Evolutionary conservation across 495 filamentous ascomycete genomes (phyloP).

Genomic region (Podospora didyma): DNA sequence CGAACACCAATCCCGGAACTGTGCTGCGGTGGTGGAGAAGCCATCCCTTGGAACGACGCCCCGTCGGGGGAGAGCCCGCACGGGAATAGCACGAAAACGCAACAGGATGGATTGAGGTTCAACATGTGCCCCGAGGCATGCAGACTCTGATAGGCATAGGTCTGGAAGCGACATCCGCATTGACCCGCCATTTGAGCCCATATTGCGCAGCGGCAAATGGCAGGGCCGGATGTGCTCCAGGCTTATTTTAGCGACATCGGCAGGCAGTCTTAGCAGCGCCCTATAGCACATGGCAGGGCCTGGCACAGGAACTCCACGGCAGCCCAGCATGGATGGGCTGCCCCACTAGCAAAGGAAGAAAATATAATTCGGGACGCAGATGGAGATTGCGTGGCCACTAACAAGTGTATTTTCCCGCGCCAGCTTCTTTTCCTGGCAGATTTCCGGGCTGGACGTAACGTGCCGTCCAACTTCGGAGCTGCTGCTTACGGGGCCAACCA

Average conservation of each 20-base stretch:
- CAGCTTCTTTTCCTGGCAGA: conserved; percentile 15
- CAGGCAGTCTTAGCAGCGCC: not conserved
- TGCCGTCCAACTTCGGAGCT: not conserved
- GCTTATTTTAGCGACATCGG: not conserved
- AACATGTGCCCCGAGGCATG: not conserved
- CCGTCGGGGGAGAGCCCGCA: not conserved
- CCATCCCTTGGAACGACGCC: too few relatives aligned
- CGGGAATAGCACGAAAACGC: not conserved
- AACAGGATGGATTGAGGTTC: not conserved
- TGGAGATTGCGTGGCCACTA: not conserved
- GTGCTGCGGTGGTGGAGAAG: too few relatives aligned
- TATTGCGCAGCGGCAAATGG: not conserved
- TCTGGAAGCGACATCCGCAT: not conserved
- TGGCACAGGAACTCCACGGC: not conserved
- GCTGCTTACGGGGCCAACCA: conserved; percentile 1
- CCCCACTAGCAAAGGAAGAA: not conserved
- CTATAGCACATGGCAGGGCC: not conserved
- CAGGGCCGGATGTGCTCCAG: not conserved
- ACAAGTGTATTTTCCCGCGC: not conserved
- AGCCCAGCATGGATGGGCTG: not conserved
- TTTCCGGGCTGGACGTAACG: conserved; percentile 3
- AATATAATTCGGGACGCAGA: not conserved
- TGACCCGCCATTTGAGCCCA: not conserved
- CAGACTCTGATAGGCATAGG: not conserved
- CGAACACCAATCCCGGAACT: too few relatives aligned